Conservation (phyloP, 192 early-diverging fungal species). For the Jimgerdemannia flammicorona region DNA sequence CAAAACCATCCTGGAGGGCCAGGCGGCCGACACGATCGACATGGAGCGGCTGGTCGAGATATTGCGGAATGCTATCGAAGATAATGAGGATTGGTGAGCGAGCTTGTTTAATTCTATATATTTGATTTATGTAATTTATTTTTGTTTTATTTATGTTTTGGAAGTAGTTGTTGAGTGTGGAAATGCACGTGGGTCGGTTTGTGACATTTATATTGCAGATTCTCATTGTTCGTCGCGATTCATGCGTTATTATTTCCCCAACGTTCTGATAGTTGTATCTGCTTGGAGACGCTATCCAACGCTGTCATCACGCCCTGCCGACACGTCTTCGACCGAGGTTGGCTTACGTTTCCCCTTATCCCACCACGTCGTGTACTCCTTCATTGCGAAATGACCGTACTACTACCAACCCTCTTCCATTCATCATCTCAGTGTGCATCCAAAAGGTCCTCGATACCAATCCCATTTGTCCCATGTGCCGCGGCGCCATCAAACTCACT, state of each 20-base stretch:
- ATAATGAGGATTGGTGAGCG: constrained; percentile 2
- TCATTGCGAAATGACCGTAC: too few relatives aligned
- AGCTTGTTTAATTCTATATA: background rate
- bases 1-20: background rate
- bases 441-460: background rate
- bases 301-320: constrained; percentile 4
- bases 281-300: background rate
- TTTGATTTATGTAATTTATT: background rate
- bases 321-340: constrained; percentile 3
- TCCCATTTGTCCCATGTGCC: constrained; percentile 2
- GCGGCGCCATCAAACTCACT: background rate
- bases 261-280: background rate
- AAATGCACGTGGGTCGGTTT: too few relatives aligned
- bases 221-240: too few relatives aligned
- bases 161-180: too few relatives aligned
- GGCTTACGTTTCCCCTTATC: background rate
- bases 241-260: background rate
- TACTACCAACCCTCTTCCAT: too few relatives aligned
- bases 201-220: too few relatives aligned
- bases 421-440: background rate
- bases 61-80: background rate
- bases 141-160: too few relatives aligned
- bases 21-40: background rate
- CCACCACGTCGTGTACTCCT: too few relatives aligned
- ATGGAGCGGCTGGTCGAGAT: background rate